Conservation (phyloP, 768 basidiomycete genomes). For the Asterophora parasitica region DNA sequence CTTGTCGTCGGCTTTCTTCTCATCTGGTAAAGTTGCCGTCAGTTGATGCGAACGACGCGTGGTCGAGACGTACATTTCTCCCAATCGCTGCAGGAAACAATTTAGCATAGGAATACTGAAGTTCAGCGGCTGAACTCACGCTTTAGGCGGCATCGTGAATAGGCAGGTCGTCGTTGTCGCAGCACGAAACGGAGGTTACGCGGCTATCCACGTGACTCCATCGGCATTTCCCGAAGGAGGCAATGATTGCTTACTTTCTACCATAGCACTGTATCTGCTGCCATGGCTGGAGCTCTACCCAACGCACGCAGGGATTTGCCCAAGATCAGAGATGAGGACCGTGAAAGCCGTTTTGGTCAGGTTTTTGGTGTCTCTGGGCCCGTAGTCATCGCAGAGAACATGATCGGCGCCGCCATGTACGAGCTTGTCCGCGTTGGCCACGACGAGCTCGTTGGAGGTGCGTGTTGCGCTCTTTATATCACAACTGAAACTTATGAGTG, state of each 20-base stretch:
- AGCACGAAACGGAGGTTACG: conserved; percentile 24
- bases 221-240: conserved; percentile 18
- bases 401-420: conserved; percentile 95
- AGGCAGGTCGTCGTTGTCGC: too few relatives aligned
- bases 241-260: neutral
- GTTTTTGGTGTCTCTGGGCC: conserved; percentile 97
- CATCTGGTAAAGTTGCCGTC: conserved; percentile 42
- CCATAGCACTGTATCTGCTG: neutral
- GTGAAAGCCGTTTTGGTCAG: conserved; percentile 80
- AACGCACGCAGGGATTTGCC: conserved; percentile 85
- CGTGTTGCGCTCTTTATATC: conserved; percentile 16
- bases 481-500: conserved; percentile 4
- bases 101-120: conserved; percentile 13
- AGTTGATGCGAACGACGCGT: neutral
- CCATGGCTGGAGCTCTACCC: conserved; percentile 89
- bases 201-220: conserved; percentile 26
- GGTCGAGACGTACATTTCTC: conserved; percentile 75
- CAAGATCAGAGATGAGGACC: conserved; percentile 88
- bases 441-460: conserved; percentile 96
- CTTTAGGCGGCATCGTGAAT: conserved; percentile 82
- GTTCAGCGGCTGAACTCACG: conserved; percentile 51
- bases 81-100: conserved; percentile 69
- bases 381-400: conserved; percentile 95
- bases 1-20: conserved; percentile 84
- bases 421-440: conserved; percentile 98